A percentile compares a stretch with the other conserved stretches of the same genome.
phyloP scores from a whole-genome alignment of 2,329 filamentous ascomycete species.

The Cercospora sesami region DNA sequence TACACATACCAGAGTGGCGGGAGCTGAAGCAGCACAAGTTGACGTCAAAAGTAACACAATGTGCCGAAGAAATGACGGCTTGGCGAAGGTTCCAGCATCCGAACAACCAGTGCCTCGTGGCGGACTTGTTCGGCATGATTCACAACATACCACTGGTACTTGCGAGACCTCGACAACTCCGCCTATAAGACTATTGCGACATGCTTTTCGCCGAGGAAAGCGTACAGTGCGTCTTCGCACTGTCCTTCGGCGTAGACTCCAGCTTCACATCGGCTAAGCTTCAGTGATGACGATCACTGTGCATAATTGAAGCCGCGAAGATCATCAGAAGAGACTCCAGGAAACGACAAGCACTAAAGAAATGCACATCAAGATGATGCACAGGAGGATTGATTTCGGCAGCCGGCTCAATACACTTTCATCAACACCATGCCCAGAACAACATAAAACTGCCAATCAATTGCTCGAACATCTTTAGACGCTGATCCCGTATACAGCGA shows the following conservation, averaged over 20 bases:
- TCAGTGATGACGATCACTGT: background rate
- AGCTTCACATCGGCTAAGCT: background rate
- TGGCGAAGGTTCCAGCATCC: background rate
- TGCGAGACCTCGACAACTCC: background rate
- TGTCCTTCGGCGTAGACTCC: background rate
- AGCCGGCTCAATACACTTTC: background rate
- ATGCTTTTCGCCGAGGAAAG: background rate
- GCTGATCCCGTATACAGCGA: background rate
- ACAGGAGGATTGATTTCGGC: background rate
- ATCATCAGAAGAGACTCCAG: background rate
- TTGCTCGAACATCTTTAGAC: background rate
- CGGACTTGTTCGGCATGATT: background rate
- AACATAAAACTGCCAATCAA: background rate
- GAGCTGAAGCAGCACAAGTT: background rate
- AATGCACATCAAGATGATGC: background rate
- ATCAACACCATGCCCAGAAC: background rate
- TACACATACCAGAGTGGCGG: background rate
- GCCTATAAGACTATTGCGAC: background rate
- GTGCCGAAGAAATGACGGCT: conserved; percentile 1
- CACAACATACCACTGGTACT: background rate
- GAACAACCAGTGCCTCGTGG: background rate
- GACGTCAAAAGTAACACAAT: background rate
- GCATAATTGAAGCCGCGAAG: background rate
- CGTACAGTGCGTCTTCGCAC: background rate
- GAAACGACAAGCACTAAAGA: background rate